Conservation (phyloP, 2,329 filamentous ascomycete species). For the Penicillium sp. region DNA sequence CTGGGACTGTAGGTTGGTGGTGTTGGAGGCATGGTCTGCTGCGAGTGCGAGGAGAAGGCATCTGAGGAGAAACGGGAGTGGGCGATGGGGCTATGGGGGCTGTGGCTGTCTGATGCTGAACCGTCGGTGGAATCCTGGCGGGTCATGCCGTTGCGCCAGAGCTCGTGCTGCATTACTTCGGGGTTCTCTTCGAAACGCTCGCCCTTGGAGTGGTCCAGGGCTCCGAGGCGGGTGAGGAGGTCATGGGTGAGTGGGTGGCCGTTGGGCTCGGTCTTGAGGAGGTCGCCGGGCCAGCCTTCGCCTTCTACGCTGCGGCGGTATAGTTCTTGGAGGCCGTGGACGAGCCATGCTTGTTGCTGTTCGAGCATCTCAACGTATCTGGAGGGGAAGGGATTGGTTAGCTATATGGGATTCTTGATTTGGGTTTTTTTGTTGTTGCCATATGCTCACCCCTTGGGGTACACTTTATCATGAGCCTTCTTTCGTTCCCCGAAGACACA, state of each 20-base stretch:
- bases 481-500: slow-evolving; percentile 67
- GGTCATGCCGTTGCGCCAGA: slow-evolving; percentile 55
- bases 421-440: neutral
- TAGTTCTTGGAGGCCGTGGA: slow-evolving; percentile 61
- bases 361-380: slow-evolving; percentile 69
- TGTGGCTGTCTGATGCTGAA: slow-evolving; percentile 51
- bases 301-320: slow-evolving; percentile 56
- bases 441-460: slow-evolving; percentile 63
- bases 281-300: slow-evolving; percentile 58
- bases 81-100: slow-evolving; percentile 49
- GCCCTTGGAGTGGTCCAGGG: slow-evolving; percentile 56
- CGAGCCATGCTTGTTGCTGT: slow-evolving; percentile 64
- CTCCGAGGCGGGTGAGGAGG: slow-evolving; percentile 60
- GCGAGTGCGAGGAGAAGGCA: slow-evolving; percentile 30
- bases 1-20: slow-evolving; percentile 44
- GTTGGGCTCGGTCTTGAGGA: slow-evolving; percentile 52
- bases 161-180: slow-evolving; percentile 55
- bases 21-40: slow-evolving; percentile 39
- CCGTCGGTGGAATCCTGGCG: slow-evolving; percentile 59
- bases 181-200: slow-evolving; percentile 62
- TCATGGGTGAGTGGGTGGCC: slow-evolving; percentile 65
- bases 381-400: slow-evolving; percentile 1
- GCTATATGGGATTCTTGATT: neutral
- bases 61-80: slow-evolving; percentile 33
- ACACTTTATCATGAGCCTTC: slow-evolving; percentile 67